Evolutionary conservation across 768 basidiomycete genomes (phyloP).

Genomic region (Vishniacozyma victoriae): DNA sequence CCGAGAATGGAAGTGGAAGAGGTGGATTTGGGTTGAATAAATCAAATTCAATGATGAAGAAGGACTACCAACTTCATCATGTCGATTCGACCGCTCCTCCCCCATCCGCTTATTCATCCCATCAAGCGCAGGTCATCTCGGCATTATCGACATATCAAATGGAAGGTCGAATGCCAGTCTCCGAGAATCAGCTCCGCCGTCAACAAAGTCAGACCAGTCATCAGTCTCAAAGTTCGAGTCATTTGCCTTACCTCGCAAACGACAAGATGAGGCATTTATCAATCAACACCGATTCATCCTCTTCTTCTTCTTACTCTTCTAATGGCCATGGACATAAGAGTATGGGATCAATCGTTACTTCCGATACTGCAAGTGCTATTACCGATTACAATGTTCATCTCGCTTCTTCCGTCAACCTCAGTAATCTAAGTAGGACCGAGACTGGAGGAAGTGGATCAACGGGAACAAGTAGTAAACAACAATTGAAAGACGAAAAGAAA

Average conservation of each 20-base stretch:
- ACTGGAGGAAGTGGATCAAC: constrained; percentile 14
- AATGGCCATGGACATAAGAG: not conserved
- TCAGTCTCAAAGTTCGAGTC: constrained; percentile 2
- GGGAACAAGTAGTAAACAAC: constrained; percentile 17
- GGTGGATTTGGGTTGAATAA: too few species aligned
- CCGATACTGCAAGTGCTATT: not conserved
- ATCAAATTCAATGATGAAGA: too few species aligned
- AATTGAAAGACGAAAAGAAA: constrained; percentile 20
- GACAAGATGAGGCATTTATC: constrained; percentile 3
- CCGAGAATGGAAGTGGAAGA: too few species aligned
- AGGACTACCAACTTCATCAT: too few species aligned
- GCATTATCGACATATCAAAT: too few species aligned
- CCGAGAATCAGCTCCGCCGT: not conserved
- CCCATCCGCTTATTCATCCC: constrained; percentile 7
- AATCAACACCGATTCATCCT: constrained; percentile 6
- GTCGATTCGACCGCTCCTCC: not conserved
- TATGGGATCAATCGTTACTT: not conserved
- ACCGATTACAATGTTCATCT: not conserved
- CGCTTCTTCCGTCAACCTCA: not conserved
- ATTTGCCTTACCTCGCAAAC: not conserved
- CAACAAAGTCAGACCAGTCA: not conserved
- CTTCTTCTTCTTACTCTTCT: not conserved
- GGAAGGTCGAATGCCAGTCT: too few species aligned
- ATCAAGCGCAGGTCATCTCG: not conserved
- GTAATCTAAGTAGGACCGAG: not conserved